phyloP scores from a whole-genome alignment of 495 filamentous ascomycete genomes.

The Aspergillus saccharolyticus region DNA sequence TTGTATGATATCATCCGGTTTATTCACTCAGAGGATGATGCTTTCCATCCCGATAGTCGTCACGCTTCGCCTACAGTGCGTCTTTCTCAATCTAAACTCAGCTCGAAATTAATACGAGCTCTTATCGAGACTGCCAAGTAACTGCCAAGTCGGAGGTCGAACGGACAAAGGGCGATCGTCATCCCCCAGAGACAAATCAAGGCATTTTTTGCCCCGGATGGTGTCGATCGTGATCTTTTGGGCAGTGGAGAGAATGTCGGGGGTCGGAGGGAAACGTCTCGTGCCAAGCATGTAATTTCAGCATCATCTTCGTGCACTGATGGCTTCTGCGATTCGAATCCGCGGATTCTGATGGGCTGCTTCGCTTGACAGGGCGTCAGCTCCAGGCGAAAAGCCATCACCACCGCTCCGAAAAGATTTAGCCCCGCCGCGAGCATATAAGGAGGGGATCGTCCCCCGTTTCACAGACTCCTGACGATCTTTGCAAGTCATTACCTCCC shows the following conservation, averaged over 20 bases:
- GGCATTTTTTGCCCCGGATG: background rate
- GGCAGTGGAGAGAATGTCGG: background rate
- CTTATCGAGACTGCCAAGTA: background rate
- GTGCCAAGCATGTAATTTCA: background rate
- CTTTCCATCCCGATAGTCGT: no score
- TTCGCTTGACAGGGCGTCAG: background rate
- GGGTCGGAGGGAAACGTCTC: background rate
- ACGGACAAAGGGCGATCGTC: background rate
- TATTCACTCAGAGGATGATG: no score
- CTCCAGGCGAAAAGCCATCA: background rate
- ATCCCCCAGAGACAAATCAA: background rate
- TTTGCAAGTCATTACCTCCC: background rate
- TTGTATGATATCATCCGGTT: no score
- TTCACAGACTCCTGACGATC: background rate
- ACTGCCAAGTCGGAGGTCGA: background rate
- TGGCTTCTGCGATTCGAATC: background rate
- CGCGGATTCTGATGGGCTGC: background rate
- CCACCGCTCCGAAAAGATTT: background rate
- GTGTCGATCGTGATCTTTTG: background rate
- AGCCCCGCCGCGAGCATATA: background rate
- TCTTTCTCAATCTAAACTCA: background rate
- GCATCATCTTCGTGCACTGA: background rate
- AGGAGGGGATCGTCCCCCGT: background rate
- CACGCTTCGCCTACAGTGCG: background rate
- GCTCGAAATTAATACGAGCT: background rate